Conservation (phyloP, 164 flowering plant species). For the Cinnamomum chago region DNA sequence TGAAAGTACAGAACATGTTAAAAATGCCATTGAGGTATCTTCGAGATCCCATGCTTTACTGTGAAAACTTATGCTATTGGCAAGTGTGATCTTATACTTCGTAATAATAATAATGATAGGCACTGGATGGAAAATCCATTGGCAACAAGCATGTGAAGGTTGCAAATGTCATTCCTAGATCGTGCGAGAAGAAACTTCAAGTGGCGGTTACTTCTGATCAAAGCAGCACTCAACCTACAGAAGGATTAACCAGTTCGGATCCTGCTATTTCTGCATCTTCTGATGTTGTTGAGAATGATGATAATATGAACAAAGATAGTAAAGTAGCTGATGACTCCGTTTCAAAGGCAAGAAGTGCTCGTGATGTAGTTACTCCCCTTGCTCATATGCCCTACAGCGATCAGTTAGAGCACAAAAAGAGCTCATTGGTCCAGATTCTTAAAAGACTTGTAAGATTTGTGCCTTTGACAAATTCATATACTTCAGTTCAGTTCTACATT, state of each 20-base stretch:
- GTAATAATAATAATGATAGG: constrained; percentile 33
- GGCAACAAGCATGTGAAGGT: constrained; percentile 73
- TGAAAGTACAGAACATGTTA: constrained; percentile 50
- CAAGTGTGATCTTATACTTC: background rate
- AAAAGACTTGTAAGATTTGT: constrained; percentile 61
- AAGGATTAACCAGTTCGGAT: constrained; percentile 14
- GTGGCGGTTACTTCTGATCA: constrained; percentile 13
- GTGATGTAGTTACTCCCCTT: constrained; percentile 87
- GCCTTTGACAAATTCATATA: background rate
- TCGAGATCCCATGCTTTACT: background rate
- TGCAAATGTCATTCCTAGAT: constrained; percentile 61
- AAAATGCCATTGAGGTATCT: constrained; percentile 61
- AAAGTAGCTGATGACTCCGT: constrained; percentile 18
- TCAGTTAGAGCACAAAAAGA: constrained; percentile 87
- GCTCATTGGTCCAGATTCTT: constrained; percentile 54
- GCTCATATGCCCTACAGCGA: constrained; percentile 76
- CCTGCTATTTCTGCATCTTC: constrained; percentile 12
- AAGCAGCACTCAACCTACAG: constrained; percentile 10
- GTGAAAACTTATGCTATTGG: background rate
- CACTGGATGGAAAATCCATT: constrained; percentile 57
- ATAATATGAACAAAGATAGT: constrained; percentile 18
- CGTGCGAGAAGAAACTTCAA: constrained; percentile 48
- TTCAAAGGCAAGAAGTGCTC: constrained; percentile 50
- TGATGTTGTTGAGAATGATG: constrained; percentile 24
- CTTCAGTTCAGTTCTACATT: background rate